Percentiles rank a stretch among this genome's conserved stretches.
Conservation (phyloP, 768 basidiomycete species). For the Dioszegia crocea region DNA sequence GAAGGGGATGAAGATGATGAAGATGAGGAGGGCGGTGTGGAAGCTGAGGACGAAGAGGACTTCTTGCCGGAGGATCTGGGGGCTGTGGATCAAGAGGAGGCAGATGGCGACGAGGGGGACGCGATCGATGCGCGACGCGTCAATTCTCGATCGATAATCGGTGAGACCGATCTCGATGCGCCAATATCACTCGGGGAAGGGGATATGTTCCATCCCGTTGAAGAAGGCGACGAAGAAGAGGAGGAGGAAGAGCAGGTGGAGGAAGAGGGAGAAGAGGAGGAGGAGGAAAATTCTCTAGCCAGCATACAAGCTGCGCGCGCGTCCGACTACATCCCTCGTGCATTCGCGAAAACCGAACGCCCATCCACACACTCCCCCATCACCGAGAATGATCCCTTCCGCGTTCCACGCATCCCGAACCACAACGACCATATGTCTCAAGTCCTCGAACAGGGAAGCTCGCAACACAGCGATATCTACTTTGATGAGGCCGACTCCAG, state of each 20-base stretch:
- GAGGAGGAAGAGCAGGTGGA: conserved; percentile 1
- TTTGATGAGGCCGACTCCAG: conserved; percentile 14
- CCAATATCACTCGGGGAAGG: conserved; percentile 2
- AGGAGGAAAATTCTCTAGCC: not conserved
- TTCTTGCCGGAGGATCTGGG: conserved; percentile 44
- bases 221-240: not conserved
- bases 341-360: not conserved
- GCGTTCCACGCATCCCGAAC: not conserved
- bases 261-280: not conserved
- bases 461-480: not conserved
- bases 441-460: not conserved
- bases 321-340: conserved; percentile 6
- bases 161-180: not conserved
- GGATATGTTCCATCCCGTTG: not conserved
- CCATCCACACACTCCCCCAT: not conserved
- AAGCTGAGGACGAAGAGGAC: conserved; percentile 12
- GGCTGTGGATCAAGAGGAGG: conserved; percentile 19
- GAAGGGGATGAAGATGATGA: not conserved
- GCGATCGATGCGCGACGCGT: not conserved
- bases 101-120: conserved; percentile 60
- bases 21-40: conserved; percentile 10
- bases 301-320: not conserved
- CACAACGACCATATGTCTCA: not conserved
- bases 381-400: not conserved
- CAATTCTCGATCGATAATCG: not conserved